Percentiles rank a stretch among this genome's conserved stretches.
Evolutionary conservation across 2,329 filamentous ascomycete species (phyloP).

Genomic region (Blastomyces silverae): DNA sequence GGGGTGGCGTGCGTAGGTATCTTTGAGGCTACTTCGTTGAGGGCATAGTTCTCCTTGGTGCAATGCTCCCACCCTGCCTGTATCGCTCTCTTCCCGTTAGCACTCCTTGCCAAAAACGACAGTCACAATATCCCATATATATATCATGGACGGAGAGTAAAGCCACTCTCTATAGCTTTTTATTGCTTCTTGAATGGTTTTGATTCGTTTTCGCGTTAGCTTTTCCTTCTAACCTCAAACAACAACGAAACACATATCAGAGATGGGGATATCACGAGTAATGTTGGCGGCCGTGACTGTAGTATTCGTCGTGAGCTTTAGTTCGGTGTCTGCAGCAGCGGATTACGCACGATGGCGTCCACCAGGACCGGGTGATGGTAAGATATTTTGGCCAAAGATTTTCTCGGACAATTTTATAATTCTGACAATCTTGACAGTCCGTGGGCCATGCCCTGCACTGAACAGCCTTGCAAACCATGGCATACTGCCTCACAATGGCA

Average conservation of each 20-base stretch:
- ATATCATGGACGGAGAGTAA: not conserved
- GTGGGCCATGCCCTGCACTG: slow-evolving; percentile 29
- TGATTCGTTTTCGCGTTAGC: not conserved
- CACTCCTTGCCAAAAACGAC: not conserved
- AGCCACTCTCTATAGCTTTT: not conserved
- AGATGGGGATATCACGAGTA: slow-evolving; percentile 3
- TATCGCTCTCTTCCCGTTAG: not conserved
- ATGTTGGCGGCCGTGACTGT: not conserved
- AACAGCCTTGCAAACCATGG: slow-evolving; percentile 33
- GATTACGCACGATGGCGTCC: slow-evolving; percentile 15
- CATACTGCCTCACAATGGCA: slow-evolving; percentile 31
- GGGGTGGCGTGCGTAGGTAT: not conserved
- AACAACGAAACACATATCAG: slow-evolving; percentile 1
- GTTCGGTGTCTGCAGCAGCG: slow-evolving; percentile 5
- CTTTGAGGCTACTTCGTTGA: not conserved
- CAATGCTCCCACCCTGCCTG: not conserved
- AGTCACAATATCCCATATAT: not conserved
- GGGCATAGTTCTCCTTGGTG: not conserved
- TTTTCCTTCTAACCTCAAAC: slow-evolving; percentile 1
- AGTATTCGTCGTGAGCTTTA: not conserved
- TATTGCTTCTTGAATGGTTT: not conserved
- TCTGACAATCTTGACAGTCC: slow-evolving; percentile 17
- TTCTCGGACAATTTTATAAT: not conserved
- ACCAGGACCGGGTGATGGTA: slow-evolving; percentile 15
- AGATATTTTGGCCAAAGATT: not conserved